phyloP scores from a whole-genome alignment of 441 rosid genomes.

The Francoa sonchifolia region DNA sequence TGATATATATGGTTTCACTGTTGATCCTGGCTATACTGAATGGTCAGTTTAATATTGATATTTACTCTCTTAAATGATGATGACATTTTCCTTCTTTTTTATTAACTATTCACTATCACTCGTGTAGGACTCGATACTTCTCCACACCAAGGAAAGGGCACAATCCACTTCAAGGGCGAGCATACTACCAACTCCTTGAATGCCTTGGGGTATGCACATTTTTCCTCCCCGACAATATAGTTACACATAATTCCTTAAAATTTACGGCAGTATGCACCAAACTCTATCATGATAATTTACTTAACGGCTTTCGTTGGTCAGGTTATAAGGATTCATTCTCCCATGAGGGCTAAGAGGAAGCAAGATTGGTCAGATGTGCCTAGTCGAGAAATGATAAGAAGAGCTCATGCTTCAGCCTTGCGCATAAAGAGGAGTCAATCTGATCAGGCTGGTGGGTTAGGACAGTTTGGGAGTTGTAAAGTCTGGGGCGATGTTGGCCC shows the following conservation, averaged over 20 bases:
- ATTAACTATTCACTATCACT: slow-evolving; percentile 2
- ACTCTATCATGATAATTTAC: no score
- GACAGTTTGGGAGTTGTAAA: slow-evolving; percentile 84
- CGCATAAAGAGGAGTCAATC: slow-evolving; percentile 45
- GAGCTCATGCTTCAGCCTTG: slow-evolving; percentile 73
- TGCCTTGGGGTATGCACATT: slow-evolving; percentile 76
- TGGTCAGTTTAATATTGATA: slow-evolving; percentile 36
- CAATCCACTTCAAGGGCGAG: slow-evolving; percentile 96
- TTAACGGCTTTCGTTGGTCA: slow-evolving; percentile 20
- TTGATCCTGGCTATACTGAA: slow-evolving; percentile 98
- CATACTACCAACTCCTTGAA: slow-evolving; percentile 91
- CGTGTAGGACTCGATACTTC: slow-evolving; percentile 83
- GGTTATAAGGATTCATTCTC: slow-evolving; percentile 94
- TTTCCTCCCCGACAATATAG: slow-evolving; percentile 5
- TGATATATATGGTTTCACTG: slow-evolving; percentile 94
- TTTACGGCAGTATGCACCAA: background rate
- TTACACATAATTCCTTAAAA: slow-evolving; percentile 1
- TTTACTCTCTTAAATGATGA: background rate
- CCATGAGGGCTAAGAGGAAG: slow-evolving; percentile 67
- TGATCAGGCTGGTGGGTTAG: slow-evolving; percentile 25
- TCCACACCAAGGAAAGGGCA: slow-evolving; percentile 91
- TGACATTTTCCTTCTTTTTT: no score
- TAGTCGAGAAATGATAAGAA: slow-evolving; percentile 54
- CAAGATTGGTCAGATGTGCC: slow-evolving; percentile 89
- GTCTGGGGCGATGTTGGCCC: slow-evolving; percentile 71